Conservation (phyloP, 106 monocot species). For the Alisma plantagoaquatica region DNA sequence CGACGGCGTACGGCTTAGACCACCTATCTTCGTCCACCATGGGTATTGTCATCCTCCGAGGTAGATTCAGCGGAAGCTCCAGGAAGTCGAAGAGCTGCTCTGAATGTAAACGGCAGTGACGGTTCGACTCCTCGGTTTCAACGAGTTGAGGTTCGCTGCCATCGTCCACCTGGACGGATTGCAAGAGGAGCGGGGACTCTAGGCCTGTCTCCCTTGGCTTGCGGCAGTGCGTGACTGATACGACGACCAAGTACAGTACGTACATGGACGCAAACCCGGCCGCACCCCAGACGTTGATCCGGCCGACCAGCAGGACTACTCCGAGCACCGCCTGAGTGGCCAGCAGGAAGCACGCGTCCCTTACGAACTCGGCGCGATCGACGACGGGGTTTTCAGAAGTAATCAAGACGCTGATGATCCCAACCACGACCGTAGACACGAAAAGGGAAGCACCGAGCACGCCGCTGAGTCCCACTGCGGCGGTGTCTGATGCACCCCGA, state of each 20-base stretch:
- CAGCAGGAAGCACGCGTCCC: conserved; percentile 49
- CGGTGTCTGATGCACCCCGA: conserved; percentile 5
- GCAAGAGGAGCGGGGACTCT: conserved; percentile 5
- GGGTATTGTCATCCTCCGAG: conserved; percentile 40
- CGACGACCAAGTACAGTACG: conserved; percentile 28
- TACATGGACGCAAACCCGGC: conserved; percentile 30
- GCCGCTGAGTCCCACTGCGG: conserved; percentile 33
- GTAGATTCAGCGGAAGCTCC: conserved; percentile 38
- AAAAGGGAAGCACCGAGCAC: conserved; percentile 45
- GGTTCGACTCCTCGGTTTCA: not conserved
- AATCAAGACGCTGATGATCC: conserved; percentile 27
- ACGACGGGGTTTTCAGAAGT: not conserved
- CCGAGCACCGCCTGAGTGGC: conserved; percentile 20
- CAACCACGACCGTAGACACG: conserved; percentile 48
- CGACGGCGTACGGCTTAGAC: conserved; percentile 37
- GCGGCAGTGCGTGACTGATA: conserved; percentile 14
- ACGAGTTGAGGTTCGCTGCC: not conserved
- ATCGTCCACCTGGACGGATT: conserved; percentile 13
- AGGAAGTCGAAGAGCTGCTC: conserved; percentile 16
- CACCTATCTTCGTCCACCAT: conserved; percentile 28
- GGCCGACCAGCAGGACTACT: conserved; percentile 23
- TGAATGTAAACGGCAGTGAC: not conserved
- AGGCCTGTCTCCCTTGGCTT: not conserved
- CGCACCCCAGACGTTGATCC: conserved; percentile 27
- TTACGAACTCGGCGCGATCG: conserved; percentile 29